phyloP scores from a whole-genome alignment of 2,329 filamentous ascomycete species.

The Chlorencoelia australis region DNA sequence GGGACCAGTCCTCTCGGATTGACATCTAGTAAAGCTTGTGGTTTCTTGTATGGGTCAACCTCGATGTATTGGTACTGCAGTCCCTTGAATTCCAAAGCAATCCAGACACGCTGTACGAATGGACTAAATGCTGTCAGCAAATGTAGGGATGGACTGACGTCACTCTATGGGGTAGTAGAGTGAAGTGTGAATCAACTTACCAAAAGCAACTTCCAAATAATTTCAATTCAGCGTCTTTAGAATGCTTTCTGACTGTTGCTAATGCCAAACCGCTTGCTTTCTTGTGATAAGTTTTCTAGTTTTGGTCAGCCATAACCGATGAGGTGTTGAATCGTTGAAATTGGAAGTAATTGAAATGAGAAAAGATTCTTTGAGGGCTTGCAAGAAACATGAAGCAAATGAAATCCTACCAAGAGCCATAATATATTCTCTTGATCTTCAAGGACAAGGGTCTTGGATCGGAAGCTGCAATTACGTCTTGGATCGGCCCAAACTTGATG shows the following conservation, averaged over 20 bases:
- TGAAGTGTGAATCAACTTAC: constrained; percentile 38
- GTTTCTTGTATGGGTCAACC: constrained; percentile 69
- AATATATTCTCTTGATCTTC: no score
- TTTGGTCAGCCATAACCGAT: constrained; percentile 31
- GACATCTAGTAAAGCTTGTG: constrained; percentile 59
- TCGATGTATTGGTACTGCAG: constrained; percentile 80
- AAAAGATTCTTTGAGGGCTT: no score
- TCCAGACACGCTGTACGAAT: constrained; percentile 84
- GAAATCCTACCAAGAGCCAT: no score
- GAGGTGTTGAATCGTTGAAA: constrained; percentile 35
- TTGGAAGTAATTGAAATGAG: background rate
- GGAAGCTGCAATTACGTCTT: no score
- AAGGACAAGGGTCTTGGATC: no score
- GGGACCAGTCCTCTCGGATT: constrained; percentile 71
- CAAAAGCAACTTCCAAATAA: constrained; percentile 79
- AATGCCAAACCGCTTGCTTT: constrained; percentile 63
- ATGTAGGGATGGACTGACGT: constrained; percentile 9
- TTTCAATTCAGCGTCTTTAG: constrained; percentile 61
- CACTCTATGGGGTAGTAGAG: constrained; percentile 1
- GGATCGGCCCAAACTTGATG: no score
- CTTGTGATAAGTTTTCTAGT: constrained; percentile 58
- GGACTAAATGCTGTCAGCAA: constrained; percentile 36
- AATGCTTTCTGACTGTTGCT: constrained; percentile 58
- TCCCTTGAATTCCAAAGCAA: constrained; percentile 70
- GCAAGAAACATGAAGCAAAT: no score